phyloP scores from a whole-genome alignment of 192 early-diverging fungal genomes.

The Entomortierella chlamydospora region DNA sequence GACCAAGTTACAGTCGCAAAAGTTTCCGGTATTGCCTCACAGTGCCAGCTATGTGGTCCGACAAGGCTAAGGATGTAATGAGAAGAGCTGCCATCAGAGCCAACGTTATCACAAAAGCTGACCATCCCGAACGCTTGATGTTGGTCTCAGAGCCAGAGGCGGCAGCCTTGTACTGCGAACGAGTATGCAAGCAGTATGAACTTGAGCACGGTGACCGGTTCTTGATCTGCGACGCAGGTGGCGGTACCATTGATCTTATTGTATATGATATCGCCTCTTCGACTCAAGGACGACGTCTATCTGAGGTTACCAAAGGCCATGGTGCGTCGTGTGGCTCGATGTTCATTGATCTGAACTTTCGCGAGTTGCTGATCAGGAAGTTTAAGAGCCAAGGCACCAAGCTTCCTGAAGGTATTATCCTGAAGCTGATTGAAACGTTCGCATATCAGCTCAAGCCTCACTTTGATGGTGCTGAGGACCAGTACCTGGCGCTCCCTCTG shows the following conservation, averaged over 20 bases:
- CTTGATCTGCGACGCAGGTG: slow-evolving; percentile 44
- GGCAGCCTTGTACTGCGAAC: slow-evolving; percentile 57
- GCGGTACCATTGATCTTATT: slow-evolving; percentile 46
- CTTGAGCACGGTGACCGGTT: slow-evolving; percentile 40
- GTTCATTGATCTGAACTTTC: slow-evolving; percentile 56
- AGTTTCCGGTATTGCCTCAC: slow-evolving; percentile 47
- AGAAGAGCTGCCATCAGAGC: slow-evolving; percentile 49
- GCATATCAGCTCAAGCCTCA: slow-evolving; percentile 29
- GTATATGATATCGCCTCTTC: slow-evolving; percentile 52
- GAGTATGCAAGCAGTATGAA: slow-evolving; percentile 51
- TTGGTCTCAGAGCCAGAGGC: slow-evolving; percentile 58
- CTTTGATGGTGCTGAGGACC: slow-evolving; percentile 22
- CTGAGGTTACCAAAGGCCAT: slow-evolving; percentile 57
- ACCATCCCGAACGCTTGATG: slow-evolving; percentile 51
- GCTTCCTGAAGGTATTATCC: slow-evolving; percentile 23
- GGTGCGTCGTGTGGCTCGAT: slow-evolving; percentile 57
- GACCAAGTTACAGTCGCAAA: slow-evolving; percentile 46
- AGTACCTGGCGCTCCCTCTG: slow-evolving; percentile 5
- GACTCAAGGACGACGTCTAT: slow-evolving; percentile 26
- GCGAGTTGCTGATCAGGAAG: slow-evolving; percentile 34
- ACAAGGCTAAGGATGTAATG: slow-evolving; percentile 53
- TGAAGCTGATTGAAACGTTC: slow-evolving; percentile 11
- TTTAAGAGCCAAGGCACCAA: slow-evolving; percentile 30
- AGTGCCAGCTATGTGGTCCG: slow-evolving; percentile 34
- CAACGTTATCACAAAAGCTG: slow-evolving; percentile 27